Evolutionary conservation across 345 rosid genomes (phyloP), one percentile per base, ranked within the genome.

Genomic region (Citropsis articulata): DNA sequence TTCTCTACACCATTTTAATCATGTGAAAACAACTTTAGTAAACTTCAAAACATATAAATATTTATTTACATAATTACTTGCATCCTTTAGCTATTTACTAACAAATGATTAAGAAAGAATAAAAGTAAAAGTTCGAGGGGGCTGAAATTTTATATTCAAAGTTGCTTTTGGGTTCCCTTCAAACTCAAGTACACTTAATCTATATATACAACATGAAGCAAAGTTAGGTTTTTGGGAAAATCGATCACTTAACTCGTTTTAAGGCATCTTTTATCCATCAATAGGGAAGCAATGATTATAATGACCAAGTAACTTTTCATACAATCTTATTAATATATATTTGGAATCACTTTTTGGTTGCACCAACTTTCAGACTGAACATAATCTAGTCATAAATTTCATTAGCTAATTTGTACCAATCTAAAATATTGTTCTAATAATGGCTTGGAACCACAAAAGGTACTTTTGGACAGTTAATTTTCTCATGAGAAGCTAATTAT

Each of bases 101-200:
- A 62, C 16, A 40, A 62, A 18, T 28, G 57, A 61, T 61, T 16
- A n/a, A 42, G 12, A n/a, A 16, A 61, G 31, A 35, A n/a, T 8
- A 71, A 12, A 59, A 24, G 13, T 10, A 30, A 60, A 36, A 36
- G 35, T 22, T 33, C 4, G 6, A 1, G 57, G 31, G 56, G 25
- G 31, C 45, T 66, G 24, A 28, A 48, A 50, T 75, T 40, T 75
- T 65, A 31, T 30, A 42, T 30, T 9, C 62, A 75, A 75, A 75
- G 60, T 18, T 65, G 71, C 64, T 66, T 75, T 63, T 33, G 12
- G 62, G 30, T 31, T 66, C 50, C 72, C 78, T 65, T 75, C 22
- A 48, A 53, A 14, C 55, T 35, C 14, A 75, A 75, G 72, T 30
- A 66, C 71, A 50, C 78, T 42, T 60, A 27, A 74, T 62, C 69